Evolutionary conservation across 139 green algal genomes (phyloP).

Genomic region (Diplosphaera chodatii): DNA sequence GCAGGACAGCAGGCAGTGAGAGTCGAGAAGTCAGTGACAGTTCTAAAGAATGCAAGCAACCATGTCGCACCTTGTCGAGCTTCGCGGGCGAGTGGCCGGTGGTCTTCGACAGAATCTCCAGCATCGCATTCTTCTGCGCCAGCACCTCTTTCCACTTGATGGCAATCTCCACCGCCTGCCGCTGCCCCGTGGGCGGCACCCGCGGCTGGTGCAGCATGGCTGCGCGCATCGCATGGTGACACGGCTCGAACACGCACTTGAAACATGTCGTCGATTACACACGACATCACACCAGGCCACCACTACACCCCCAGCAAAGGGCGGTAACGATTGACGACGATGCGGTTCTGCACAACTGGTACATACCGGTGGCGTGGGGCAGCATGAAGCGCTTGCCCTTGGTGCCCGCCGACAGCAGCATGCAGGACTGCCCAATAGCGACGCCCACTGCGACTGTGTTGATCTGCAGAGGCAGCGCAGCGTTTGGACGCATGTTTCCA

Average conservation of each 20-base stretch:
- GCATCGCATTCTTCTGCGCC: constrained; percentile 77
- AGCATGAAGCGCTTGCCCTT: constrained; percentile 86
- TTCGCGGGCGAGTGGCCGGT: constrained; percentile 87
- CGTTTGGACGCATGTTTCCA: neutral
- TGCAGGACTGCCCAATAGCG: constrained; percentile 71
- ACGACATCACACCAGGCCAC: too few species aligned
- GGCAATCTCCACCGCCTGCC: constrained; percentile 90
- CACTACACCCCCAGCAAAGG: too few species aligned
- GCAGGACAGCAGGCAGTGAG: too few species aligned
- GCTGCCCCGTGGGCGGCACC: constrained; percentile 84
- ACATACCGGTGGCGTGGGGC: constrained; percentile 61
- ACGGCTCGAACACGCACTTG: neutral
- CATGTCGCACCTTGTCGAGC: constrained; percentile 72
- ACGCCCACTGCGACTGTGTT: constrained; percentile 52
- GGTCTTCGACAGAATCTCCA: constrained; percentile 75
- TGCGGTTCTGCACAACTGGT: neutral
- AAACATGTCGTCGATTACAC: neutral
- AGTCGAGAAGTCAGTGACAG: too few species aligned
- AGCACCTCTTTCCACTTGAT: constrained; percentile 93
- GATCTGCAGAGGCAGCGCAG: constrained; percentile 5
- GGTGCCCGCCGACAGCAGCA: constrained; percentile 71
- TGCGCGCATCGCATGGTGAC: constrained; percentile 16
- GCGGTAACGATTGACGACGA: too few species aligned
- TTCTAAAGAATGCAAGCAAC: too few species aligned
- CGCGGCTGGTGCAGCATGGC: constrained; percentile 98